These are phyloP conservation scores for Elongisporangium anandrum DNA, from an alignment of 352 stramenopile genomes.

Conservation along the genomic window DNA sequence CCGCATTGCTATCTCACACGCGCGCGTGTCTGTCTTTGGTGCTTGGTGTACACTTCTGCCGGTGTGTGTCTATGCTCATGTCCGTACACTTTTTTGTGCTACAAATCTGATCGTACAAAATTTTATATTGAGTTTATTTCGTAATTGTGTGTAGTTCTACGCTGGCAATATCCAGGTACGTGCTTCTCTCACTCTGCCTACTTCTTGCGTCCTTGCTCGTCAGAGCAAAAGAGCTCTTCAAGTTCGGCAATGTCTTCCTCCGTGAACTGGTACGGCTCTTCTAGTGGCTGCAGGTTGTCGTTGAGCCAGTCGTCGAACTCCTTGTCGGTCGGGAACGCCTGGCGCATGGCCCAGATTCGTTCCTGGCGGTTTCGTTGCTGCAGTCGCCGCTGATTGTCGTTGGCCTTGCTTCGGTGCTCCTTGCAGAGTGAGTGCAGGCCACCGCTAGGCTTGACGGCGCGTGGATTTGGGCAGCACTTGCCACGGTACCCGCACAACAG, in stretches of 20 bases:
- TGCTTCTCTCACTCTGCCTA: background rate
- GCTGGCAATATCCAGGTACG: background rate
- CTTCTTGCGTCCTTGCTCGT: background rate
- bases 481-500: constrained; percentile 42
- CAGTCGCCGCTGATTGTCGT: constrained; percentile 49
- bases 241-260: background rate
- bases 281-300: background rate
- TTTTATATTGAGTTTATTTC: background rate
- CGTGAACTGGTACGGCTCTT: background rate
- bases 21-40: background rate
- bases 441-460: constrained; percentile 46
- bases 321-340: constrained; percentile 2
- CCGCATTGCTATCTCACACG: background rate
- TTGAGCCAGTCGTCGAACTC: constrained; percentile 3
- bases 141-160: background rate
- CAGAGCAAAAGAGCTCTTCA: background rate
- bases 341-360: background rate
- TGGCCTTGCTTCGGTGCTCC: constrained; percentile 46
- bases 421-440: constrained; percentile 45
- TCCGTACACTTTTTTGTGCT: background rate
- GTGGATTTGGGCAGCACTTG: constrained; percentile 40
- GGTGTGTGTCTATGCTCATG: background rate
- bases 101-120: background rate
- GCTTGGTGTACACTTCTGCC: background rate
- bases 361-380: constrained; percentile 23